Conservation (phyloP, 75 land plant genomes). For the Sequoiadendron giganteum region DNA sequence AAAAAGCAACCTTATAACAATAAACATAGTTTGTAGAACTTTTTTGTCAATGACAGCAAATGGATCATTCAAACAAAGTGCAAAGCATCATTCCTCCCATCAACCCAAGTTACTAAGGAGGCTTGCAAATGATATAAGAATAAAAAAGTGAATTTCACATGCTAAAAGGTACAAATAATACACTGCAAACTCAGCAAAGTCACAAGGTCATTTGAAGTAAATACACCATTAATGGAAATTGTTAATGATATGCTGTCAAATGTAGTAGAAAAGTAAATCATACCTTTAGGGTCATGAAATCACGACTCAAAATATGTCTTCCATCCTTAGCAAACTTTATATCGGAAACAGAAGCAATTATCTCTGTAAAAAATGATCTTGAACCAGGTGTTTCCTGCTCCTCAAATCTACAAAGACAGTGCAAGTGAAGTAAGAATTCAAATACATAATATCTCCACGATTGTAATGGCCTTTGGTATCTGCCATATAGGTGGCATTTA, state of each 20-base stretch:
- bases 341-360: constrained; percentile 82
- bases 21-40: too few relatives aligned
- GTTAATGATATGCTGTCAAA: not conserved
- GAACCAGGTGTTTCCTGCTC: constrained; percentile 56
- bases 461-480: not conserved
- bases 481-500: not conserved
- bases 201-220: not conserved
- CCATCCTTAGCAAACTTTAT: constrained; percentile 80
- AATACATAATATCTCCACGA: not conserved
- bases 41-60: too few relatives aligned
- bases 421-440: not conserved
- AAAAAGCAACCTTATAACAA: not conserved
- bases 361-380: constrained; percentile 88
- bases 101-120: too few relatives aligned
- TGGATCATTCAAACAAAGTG: too few relatives aligned
- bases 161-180: not conserved
- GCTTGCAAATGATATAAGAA: too few relatives aligned
- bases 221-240: not conserved
- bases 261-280: not conserved
- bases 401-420: constrained; percentile 48
- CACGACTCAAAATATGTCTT: constrained; percentile 78
- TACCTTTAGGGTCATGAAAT: constrained; percentile 90
- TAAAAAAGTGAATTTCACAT: not conserved
- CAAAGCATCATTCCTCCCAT: too few relatives aligned
- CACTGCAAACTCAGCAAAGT: not conserved